These are phyloP conservation scores for Dimocarpus longan DNA, from an alignment of 345 rosid species.

Conservation along the genomic window DNA sequence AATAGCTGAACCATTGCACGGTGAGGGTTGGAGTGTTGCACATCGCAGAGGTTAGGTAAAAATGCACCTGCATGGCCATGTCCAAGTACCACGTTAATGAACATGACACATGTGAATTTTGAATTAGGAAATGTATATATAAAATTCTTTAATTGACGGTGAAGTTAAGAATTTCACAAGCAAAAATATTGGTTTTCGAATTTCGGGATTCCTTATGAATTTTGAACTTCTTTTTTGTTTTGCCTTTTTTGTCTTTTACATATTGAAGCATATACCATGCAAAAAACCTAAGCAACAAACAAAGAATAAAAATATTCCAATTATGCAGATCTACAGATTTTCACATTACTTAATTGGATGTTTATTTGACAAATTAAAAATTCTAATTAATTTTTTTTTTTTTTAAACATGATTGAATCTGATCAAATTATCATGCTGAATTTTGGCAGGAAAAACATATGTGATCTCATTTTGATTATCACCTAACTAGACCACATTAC, in stretches of 20 bases:
- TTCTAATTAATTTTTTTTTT: too few species aligned
- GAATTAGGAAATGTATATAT: not conserved
- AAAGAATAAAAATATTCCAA: not conserved
- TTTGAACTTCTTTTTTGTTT: not conserved
- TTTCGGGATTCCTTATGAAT: not conserved
- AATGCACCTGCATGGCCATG: slow-evolving; percentile 64
- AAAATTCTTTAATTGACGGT: slow-evolving; percentile 29
- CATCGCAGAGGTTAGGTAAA: slow-evolving; percentile 78
- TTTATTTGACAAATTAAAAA: not conserved
- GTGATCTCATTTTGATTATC: not conserved
- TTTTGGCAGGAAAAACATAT: not conserved
- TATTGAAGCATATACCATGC: not conserved
- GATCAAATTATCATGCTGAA: not conserved
- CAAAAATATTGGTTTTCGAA: not conserved
- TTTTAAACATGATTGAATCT: too few species aligned
- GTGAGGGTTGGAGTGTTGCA: slow-evolving; percentile 64
- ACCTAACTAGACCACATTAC: not conserved
- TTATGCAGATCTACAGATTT: not conserved
- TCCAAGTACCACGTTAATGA: not conserved
- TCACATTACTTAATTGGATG: not conserved
- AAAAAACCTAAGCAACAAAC: not conserved
- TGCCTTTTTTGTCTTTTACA: not conserved
- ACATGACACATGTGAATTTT: not conserved
- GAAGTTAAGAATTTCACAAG: slow-evolving; percentile 15
- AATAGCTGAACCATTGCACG: slow-evolving; percentile 70